phyloP scores from a whole-genome alignment of 768 basidiomycete species.

The Artomyces pyxidatus region DNA sequence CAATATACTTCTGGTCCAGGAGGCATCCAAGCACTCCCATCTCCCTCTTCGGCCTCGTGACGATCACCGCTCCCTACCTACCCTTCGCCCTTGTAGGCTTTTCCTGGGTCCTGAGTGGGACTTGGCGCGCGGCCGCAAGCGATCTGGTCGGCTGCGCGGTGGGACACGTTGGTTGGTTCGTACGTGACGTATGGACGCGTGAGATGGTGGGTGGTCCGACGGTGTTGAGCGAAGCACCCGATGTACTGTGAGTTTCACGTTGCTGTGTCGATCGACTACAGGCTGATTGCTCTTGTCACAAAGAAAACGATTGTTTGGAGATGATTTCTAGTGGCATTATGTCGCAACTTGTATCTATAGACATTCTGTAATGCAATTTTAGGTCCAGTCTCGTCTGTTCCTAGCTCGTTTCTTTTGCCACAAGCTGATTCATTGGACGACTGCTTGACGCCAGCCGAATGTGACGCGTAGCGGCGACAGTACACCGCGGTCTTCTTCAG shows the following conservation, averaged over 20 bases:
- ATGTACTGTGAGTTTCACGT: conserved; percentile 46
- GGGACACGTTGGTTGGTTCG: conserved; percentile 79
- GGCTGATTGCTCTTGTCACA: conserved; percentile 1
- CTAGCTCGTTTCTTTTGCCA: too few relatives aligned
- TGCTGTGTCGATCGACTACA: background rate
- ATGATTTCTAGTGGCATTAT: conserved; percentile 22
- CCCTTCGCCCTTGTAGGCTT: conserved; percentile 87
- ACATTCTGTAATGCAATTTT: background rate
- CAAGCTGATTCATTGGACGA: too few relatives aligned
- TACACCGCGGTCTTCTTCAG: too few relatives aligned
- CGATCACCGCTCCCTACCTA: conserved; percentile 92
- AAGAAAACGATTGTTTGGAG: conserved; percentile 67
- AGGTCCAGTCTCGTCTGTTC: background rate
- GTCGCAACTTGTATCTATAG: background rate
- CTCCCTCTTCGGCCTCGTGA: conserved; percentile 89
- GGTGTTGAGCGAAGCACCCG: conserved; percentile 65
- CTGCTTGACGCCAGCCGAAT: too few relatives aligned
- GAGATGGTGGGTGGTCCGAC: conserved; percentile 77
- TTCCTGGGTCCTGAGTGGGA: conserved; percentile 75
- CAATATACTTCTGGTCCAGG: conserved; percentile 96
- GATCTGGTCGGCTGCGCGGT: conserved; percentile 82
- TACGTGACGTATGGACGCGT: conserved; percentile 81
- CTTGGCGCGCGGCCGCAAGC: conserved; percentile 76
- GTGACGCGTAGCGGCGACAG: too few relatives aligned
- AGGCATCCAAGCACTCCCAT: conserved; percentile 94